Percentiles rank a stretch among this genome's conserved stretches.
Evolutionary conservation across 805 yeast genomes (phyloP).

Genomic region (Kluyveromyces starmeri): DNA sequence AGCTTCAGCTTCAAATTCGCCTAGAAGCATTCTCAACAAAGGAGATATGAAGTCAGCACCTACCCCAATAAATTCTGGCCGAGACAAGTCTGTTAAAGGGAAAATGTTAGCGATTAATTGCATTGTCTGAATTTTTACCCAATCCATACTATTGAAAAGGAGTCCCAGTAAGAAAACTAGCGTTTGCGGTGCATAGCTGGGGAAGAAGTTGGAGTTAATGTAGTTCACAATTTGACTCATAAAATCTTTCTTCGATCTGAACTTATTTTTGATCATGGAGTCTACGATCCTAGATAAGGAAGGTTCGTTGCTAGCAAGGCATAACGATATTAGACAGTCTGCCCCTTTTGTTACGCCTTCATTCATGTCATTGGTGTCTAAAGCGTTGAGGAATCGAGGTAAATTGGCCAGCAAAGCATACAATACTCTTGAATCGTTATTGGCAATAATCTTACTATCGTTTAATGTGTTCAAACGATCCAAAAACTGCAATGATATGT

Average conservation of each 20-base stretch:
- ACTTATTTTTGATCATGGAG: constrained; percentile 68
- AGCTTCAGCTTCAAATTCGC: constrained; percentile 85
- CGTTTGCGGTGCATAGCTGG: constrained; percentile 62
- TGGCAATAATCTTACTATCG: constrained; percentile 71
- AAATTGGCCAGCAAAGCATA: constrained; percentile 67
- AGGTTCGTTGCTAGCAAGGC: constrained; percentile 45
- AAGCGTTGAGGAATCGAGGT: constrained; percentile 78
- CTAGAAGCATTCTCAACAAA: constrained; percentile 62
- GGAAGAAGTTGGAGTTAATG: constrained; percentile 61
- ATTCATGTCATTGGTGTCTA: constrained; percentile 46
- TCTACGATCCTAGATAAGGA: constrained; percentile 63
- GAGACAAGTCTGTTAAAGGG: constrained; percentile 65
- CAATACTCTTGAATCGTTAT: constrained; percentile 57
- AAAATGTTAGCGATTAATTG: constrained; percentile 63
- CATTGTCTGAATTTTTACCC: constrained; percentile 80
- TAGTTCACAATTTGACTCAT: constrained; percentile 69
- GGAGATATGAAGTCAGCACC: constrained; percentile 97
- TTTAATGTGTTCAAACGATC: constrained; percentile 59
- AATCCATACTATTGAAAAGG: constrained; percentile 61
- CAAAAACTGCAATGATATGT: constrained; percentile 62
- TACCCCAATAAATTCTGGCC: constrained; percentile 74
- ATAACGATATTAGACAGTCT: constrained; percentile 49
- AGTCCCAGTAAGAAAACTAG: constrained; percentile 71
- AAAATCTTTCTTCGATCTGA: constrained; percentile 87
- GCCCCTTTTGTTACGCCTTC: constrained; percentile 47